These are phyloP conservation scores for Sporothrix schenckii DNA, from an alignment of 2,329 filamentous ascomycete species.

Conservation along the genomic window DNA sequence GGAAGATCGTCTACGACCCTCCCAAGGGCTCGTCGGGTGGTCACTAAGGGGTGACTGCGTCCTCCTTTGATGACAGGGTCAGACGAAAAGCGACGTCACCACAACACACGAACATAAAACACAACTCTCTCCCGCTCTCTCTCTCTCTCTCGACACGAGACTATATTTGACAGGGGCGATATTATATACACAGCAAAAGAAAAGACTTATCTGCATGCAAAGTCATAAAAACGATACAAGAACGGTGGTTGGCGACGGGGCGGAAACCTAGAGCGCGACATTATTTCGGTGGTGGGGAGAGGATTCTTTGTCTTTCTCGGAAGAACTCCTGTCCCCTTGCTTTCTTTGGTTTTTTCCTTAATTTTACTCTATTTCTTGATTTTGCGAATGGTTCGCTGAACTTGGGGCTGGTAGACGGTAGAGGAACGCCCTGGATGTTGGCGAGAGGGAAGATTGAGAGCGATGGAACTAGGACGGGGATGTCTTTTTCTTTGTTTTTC, in stretches of 20 bases:
- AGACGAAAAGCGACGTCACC: not conserved
- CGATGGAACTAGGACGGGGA: not conserved
- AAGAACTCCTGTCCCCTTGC: not conserved
- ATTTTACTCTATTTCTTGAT: conserved; percentile 4
- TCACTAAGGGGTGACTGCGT: conserved; percentile 29
- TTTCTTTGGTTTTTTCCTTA: not conserved
- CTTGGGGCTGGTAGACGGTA: not conserved
- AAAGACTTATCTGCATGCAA: conserved; percentile 16
- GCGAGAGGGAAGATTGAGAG: conserved; percentile 1
- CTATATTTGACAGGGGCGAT: conserved; percentile 2
- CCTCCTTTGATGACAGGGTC: not conserved
- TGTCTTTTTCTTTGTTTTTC: not conserved
- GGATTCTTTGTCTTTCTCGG: not conserved
- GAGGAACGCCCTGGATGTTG: not conserved
- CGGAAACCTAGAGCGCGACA: conserved; percentile 25
- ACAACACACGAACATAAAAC: conserved; percentile 3
- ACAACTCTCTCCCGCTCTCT: not conserved
- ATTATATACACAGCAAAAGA: conserved; percentile 16
- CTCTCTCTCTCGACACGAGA: not conserved
- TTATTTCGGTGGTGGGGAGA: conserved; percentile 14
- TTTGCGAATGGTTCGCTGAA: conserved; percentile 21
- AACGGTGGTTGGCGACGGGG: not conserved
- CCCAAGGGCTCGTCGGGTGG: conserved; percentile 58
- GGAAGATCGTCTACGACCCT: conserved; percentile 88
- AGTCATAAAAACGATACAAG: conserved; percentile 23